Evolutionary conservation across 768 basidiomycete species (phyloP).

Genomic region (Artomyces pyxidatus): DNA sequence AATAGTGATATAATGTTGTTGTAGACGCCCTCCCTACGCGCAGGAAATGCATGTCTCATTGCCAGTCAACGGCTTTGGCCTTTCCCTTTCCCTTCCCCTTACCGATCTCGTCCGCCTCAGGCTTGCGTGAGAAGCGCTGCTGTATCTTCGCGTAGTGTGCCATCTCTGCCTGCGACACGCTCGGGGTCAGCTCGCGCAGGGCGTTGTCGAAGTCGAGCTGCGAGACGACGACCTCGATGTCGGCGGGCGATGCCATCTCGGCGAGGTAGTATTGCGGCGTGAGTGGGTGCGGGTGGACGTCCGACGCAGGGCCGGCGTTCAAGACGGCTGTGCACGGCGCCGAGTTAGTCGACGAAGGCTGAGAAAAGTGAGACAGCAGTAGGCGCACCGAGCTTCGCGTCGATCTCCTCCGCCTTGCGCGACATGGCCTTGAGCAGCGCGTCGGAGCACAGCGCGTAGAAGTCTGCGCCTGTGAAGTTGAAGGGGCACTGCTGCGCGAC

Average conservation of each 20-base stretch:
- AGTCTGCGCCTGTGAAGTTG: conserved; percentile 96
- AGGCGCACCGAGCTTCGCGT: conserved; percentile 58
- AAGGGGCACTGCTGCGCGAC: conserved; percentile 77
- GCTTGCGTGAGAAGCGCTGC: conserved; percentile 48
- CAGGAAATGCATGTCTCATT: background rate
- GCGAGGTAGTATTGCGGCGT: conserved; percentile 88
- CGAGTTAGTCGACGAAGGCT: background rate
- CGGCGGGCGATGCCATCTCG: conserved; percentile 64
- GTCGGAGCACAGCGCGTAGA: conserved; percentile 95
- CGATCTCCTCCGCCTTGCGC: conserved; percentile 72
- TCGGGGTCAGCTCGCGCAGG: conserved; percentile 62
- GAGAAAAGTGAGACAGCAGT: background rate
- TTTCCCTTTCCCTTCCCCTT: conserved; percentile 13
- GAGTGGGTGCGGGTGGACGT: conserved; percentile 53
- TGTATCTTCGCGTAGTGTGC: conserved; percentile 73
- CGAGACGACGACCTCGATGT: conserved; percentile 70
- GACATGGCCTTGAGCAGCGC: conserved; percentile 95
- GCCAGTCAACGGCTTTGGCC: background rate
- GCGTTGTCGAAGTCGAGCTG: conserved; percentile 72
- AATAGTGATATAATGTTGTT: background rate
- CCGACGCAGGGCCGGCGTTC: conserved; percentile 39
- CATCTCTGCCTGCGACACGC: conserved; percentile 82
- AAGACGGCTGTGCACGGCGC: conserved; percentile 15
- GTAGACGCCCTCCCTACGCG: background rate
- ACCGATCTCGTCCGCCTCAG: conserved; percentile 26